Evolutionary conservation across 2,329 filamentous ascomycete species (phyloP).

Genomic region (Neocatenulostroma microsporum): DNA sequence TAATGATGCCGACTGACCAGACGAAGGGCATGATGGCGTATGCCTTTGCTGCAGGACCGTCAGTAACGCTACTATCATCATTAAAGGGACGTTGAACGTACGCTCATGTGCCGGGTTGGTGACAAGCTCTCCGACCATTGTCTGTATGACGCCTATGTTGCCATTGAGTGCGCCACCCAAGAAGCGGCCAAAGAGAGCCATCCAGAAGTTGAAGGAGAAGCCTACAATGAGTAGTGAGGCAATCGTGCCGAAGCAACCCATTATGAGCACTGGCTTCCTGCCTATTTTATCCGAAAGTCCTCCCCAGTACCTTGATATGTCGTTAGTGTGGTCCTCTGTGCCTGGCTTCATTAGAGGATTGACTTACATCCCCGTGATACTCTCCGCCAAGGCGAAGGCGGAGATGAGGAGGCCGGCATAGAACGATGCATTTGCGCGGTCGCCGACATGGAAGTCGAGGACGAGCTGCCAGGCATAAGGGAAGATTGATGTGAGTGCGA

Average conservation of each 20-base stretch:
- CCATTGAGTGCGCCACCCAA: slow-evolving; percentile 80
- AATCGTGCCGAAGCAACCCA: slow-evolving; percentile 76
- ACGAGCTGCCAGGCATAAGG: slow-evolving; percentile 84
- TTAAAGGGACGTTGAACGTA: slow-evolving; percentile 40
- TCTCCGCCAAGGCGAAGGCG: slow-evolving; percentile 75
- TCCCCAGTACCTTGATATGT: slow-evolving; percentile 59
- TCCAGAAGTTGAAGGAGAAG: slow-evolving; percentile 73
- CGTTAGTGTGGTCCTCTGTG: slow-evolving; percentile 3
- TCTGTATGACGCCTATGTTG: slow-evolving; percentile 70
- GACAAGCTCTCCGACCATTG: slow-evolving; percentile 85
- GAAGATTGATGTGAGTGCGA: slow-evolving; percentile 87
- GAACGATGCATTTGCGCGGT: slow-evolving; percentile 69
- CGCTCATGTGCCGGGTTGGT: slow-evolving; percentile 78
- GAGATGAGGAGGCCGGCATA: slow-evolving; percentile 85
- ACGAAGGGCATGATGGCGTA: slow-evolving; percentile 93
- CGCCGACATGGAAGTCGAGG: slow-evolving; percentile 65
- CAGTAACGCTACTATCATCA: slow-evolving; percentile 2
- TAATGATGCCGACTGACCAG: slow-evolving; percentile 83
- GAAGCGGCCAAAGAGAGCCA: slow-evolving; percentile 67
- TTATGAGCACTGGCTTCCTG: slow-evolving; percentile 73
- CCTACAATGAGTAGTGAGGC: slow-evolving; percentile 76
- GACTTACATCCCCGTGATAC: slow-evolving; percentile 62
- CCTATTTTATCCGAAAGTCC: slow-evolving; percentile 72
- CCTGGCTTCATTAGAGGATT: too few species aligned
- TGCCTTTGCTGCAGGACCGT: slow-evolving; percentile 55